Evolutionary conservation across 805 yeast genomes (phyloP), one percentile per base, ranked within the genome.

Genomic region (Geotrichum ghanense): DNA sequence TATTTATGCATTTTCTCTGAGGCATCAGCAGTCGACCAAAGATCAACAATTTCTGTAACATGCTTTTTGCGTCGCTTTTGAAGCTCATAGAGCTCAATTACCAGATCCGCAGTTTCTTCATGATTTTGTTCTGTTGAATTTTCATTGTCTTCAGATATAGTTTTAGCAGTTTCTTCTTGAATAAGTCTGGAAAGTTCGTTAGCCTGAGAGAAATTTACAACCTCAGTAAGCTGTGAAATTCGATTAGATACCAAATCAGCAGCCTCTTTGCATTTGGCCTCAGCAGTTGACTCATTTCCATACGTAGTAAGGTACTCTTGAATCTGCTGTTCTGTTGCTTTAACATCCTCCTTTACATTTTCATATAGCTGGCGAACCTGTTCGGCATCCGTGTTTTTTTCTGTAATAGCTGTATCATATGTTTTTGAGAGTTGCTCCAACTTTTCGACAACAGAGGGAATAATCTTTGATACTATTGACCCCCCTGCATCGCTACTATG

Each of bases 1-100:
- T 90, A 83, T 60, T 86, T 87, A 56, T 78, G 74, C 76, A 85
- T 81, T 61, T 79, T 82, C 24, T 67, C 69, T 12, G 73, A 68
- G 43, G 61, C 72, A 19, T 70, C 70, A 0, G 73, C 67, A 35
- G 72, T 62, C 22, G 75, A 72, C 55, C 68, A 68, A 40, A 69
- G 56, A 46, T 72, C 69, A 6, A 80, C 73, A 14, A 85, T 73
- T 45, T 71, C 69, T 46, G 70, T 67, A 21, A 72, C 66, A 43
- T 67, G 58, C 40, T 58, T 55, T 43, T 66, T 56, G 31, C 79
- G 66, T 20, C 61, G 64, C 14, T 59, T 53, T 56, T 75, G 81
- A 34, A 74, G 53, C 2, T 55, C 54, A 1, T 64, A 53, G 46
- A 75, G 60, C 50, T 67, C 62, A 22, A 58, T 51, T 0, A 73